Percentiles rank a stretch among this genome's conserved stretches.
These are phyloP conservation scores for Termitomyces eurrhizus DNA, from an alignment of 768 basidiomycete species.

Conservation along the genomic window DNA sequence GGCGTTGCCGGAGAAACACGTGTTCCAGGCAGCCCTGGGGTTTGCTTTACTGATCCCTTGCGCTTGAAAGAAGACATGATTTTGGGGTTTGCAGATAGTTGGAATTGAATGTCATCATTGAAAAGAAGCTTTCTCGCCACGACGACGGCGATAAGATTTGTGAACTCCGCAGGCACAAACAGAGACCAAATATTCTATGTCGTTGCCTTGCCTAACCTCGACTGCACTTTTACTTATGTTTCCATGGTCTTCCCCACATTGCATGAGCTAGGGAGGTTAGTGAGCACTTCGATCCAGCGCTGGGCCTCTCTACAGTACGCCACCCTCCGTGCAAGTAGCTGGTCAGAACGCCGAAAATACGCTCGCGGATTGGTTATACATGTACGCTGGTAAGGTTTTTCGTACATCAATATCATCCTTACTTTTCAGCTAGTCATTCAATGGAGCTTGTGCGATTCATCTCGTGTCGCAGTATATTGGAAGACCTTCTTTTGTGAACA, in stretches of 20 bases:
- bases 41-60: conserved; percentile 44
- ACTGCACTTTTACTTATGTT: conserved; percentile 1
- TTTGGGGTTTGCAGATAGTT: neutral
- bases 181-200: conserved; percentile 1
- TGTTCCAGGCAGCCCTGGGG: conserved; percentile 45
- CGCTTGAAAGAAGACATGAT: conserved; percentile 82
- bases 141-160: neutral
- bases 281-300: neutral
- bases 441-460: conserved; percentile 55
- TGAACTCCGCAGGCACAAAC: neutral
- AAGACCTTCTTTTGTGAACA: conserved; percentile 45
- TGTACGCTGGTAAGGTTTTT: conserved; percentile 9
- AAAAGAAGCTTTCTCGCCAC: neutral
- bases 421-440: conserved; percentile 38
- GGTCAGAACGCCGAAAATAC: conserved; percentile 16
- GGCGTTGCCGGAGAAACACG: conserved; percentile 54
- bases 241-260: conserved; percentile 5
- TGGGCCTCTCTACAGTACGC: conserved; percentile 5
- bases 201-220: too few species aligned
- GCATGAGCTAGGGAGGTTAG: neutral
- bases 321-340: conserved; percentile 15
- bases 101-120: neutral
- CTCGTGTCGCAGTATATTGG: conserved; percentile 62
- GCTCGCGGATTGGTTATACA: conserved; percentile 14
- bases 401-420: neutral